Evolutionary conservation across 2,329 filamentous ascomycete genomes (phyloP), one percentile per base, ranked within the genome.

Genomic region (Colletotrichum horii): DNA sequence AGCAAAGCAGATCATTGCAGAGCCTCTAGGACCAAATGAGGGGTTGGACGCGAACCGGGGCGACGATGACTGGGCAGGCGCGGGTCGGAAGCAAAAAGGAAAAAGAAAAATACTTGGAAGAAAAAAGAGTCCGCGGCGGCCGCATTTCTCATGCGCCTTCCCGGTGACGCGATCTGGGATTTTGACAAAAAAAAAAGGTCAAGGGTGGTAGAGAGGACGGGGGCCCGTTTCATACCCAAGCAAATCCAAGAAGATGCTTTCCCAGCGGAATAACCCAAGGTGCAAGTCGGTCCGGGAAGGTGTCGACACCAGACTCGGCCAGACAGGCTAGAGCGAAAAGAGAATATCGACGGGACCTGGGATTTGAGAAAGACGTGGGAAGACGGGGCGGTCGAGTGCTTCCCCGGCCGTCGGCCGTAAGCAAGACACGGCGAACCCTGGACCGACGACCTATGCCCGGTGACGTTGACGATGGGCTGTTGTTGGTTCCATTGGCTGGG

Each of bases 21-120:
- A 56, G 73, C 70, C 34, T 55, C 62, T 64, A 58, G 34, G 55
- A 60, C 73, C 38, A 43, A 75, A 75, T n/a, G 70, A 75, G 73
- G 70, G 64, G 56, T 58, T 28, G 34, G 38, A 26, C 66, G 73
- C 70, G 64, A 72, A 67, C 67, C 61, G 48, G 66, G 52, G 26
- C 56, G 12, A 64, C 26, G 34, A 26, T 67, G 64, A 52, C 48
- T 38, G 58, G 58, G 48, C 66, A 38, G 32, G 26, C 56, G 62
- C 56, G 56, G 16, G 22, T 48, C 70, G 64, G 70, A 60, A 30
- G 11, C 24, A 64, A 36, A 34, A 28, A 68, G 55, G 28, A 28
- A 38, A 26, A 64, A 16, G 28, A 19, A 64, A 8, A 7, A 24
- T 32, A 64, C n/a, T 19, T 28, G 60, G 14, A 62, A 24, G 56